A percentile compares a stretch with the other conserved stretches of the same genome.
Evolutionary conservation across 2,329 filamentous ascomycete species (phyloP).

Genomic region (Trichoderma sp.): DNA sequence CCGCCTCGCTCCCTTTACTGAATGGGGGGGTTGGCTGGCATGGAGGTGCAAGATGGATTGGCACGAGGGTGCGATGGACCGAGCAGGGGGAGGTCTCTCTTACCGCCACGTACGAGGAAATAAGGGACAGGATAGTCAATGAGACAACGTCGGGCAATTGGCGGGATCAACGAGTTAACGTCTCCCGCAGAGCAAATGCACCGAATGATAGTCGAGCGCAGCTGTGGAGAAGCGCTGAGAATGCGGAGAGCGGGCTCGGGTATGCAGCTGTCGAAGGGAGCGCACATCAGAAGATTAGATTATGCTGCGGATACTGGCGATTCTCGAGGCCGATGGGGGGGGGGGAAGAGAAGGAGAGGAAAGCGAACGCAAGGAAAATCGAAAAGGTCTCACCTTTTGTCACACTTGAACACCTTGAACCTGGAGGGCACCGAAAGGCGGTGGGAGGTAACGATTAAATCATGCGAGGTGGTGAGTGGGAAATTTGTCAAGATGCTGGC

Average conservation of each 20-base stretch:
- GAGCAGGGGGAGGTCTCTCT: conserved; percentile 37
- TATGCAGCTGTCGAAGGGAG: conserved; percentile 36
- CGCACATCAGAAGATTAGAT: conserved; percentile 27
- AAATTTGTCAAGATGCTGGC: conserved; percentile 13
- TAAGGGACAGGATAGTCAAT: conserved; percentile 38
- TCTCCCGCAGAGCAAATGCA: conserved; percentile 54
- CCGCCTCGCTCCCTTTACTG: conserved; percentile 29
- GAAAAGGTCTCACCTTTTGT: conserved; percentile 9
- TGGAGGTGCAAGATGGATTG: conserved; percentile 23
- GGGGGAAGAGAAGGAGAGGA: not conserved
- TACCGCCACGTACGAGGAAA: conserved; percentile 48
- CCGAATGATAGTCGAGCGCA: conserved; percentile 42
- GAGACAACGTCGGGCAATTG: conserved; percentile 41
- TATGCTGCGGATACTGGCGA: conserved; percentile 5
- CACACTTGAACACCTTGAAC: conserved; percentile 15
- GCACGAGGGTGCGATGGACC: conserved; percentile 20
- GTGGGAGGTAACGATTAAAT: conserved; percentile 18
- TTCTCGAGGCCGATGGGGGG: not conserved
- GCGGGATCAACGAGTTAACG: conserved; percentile 64
- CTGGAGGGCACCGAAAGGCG: conserved; percentile 4
- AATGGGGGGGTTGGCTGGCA: conserved; percentile 28
- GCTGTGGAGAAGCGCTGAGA: conserved; percentile 39
- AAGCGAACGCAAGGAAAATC: not conserved
- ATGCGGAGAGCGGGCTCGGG: conserved; percentile 35
- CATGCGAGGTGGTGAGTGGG: conserved; percentile 18